Base-by-base conservation (phyloP, 352 stramenopile genomes). In the Peronospora destructor region DNA sequence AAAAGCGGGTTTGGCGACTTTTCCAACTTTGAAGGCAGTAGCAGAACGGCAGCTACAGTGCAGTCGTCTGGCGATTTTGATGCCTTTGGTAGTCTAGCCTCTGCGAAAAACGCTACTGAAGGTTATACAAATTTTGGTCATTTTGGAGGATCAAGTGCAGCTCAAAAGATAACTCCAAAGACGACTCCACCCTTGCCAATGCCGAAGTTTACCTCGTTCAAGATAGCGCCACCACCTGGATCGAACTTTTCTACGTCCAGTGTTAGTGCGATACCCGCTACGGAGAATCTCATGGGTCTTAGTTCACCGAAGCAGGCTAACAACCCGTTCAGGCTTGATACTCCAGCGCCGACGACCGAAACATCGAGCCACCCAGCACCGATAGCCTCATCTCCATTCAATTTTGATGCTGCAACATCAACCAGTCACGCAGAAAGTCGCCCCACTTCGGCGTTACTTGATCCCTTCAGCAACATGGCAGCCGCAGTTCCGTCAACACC, bases 1-100 rank as follows among this genome's bases (percentile, higher is more conserved):
- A 65, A 66, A 11, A 65, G 53, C 19, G 68, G 61, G 1, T 88
- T 91, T 45, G 73, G 65, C 16, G 84, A 94, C 35, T 94, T 94
- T 46, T 85, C 79, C 6, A 71, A 63, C 39, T 93, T 93, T 52
- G 63, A 78, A 28, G 60, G 53, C 3, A 59, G 63, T 36, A 70
- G 65, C 32, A 67, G 63, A 40, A 61, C 69, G 26, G 44, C 56
- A 3, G 52, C 61, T 1, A 47, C 38, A 35, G 30, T 53, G 4
- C 50, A 64, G 13, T 66, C 47, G 0, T 73, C 74, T 43, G 63
- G 50, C 14, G 72, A 71, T 41, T 90, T 93, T 49, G 62, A 64
- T 12, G 55, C 59, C 23, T 91, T 90, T 51, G 65, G 44, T 41
- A 59, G n/a, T 10, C 25, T 54, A n/a, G 46, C 59, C 38, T 25